Evolutionary conservation across 129 eudicot genomes (phyloP).

Genomic region (Flaveria trinervia): DNA sequence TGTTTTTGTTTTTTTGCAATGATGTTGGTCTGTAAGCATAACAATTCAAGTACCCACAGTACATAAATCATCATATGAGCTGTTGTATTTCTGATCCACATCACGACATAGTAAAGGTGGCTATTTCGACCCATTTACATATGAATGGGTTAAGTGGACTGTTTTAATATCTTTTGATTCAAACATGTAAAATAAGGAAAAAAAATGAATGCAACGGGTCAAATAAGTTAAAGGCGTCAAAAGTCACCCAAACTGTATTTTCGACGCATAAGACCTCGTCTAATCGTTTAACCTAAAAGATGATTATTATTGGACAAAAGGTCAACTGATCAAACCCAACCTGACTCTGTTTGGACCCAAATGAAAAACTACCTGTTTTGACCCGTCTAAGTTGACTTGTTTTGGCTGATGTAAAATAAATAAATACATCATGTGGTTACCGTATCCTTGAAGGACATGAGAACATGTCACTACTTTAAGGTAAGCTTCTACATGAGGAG

Average conservation of each 20-base stretch:
- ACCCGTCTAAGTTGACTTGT: background rate
- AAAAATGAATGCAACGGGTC: background rate
- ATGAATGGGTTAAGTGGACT: background rate
- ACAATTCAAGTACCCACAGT: background rate
- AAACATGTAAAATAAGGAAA: background rate
- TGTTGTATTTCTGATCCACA: background rate
- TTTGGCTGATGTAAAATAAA: background rate
- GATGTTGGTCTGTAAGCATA: background rate
- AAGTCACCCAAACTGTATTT: background rate
- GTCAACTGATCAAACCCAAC: background rate
- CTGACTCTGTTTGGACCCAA: background rate
- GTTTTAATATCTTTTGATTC: background rate
- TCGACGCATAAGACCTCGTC: background rate
- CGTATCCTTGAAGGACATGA: slow-evolving; percentile 84
- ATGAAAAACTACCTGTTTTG: background rate
- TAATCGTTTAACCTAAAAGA: background rate
- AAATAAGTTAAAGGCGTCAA: background rate
- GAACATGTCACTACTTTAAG: slow-evolving; percentile 69
- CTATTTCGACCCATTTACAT: background rate
- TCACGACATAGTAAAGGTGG: background rate
- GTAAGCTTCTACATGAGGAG: slow-evolving; percentile 74
- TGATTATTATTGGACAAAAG: background rate
- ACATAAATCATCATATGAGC: background rate
- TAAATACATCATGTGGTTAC: slow-evolving; percentile 24
- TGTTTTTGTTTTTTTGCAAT: background rate